Conservation (phyloP, 768 basidiomycete species). For the Mycena crocata region DNA sequence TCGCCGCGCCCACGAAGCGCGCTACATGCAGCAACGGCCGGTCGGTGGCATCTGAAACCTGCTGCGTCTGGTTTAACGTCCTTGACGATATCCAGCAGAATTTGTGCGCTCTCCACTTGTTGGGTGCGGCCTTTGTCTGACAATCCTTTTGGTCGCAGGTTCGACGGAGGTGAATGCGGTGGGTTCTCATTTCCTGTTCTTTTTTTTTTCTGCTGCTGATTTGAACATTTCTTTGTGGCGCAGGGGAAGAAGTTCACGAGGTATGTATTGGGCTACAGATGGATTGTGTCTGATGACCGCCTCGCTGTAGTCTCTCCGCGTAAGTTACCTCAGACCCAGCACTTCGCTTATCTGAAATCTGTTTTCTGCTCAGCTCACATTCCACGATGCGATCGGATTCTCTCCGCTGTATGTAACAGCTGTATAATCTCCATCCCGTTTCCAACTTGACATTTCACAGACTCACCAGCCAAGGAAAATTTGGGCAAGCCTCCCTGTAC, state of each 20-base stretch:
- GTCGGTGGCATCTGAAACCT: slow-evolving; percentile 33
- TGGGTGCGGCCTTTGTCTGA: not conserved
- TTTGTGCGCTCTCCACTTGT: slow-evolving; percentile 31
- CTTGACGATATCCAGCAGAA: slow-evolving; percentile 49
- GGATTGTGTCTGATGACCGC: not conserved
- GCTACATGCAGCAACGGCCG: slow-evolving; percentile 36
- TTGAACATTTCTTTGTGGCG: no score
- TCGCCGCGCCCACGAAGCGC: slow-evolving; percentile 55
- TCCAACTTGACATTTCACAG: not conserved
- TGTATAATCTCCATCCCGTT: not conserved
- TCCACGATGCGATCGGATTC: slow-evolving; percentile 49
- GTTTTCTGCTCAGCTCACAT: slow-evolving; percentile 43
- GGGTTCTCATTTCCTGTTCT: no score
- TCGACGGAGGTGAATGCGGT: slow-evolving; percentile 48
- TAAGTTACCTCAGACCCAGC: no score
- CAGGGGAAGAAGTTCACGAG: slow-evolving; percentile 46
- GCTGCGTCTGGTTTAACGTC: slow-evolving; percentile 50
- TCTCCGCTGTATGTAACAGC: slow-evolving; percentile 27
- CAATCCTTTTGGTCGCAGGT: slow-evolving; percentile 23
- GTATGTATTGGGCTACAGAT: slow-evolving; percentile 17
- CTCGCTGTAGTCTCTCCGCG: slow-evolving; percentile 33
- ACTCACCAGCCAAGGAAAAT: slow-evolving; percentile 35
- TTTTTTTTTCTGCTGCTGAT: no score
- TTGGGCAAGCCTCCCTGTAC: slow-evolving; percentile 32
- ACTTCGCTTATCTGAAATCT: no score